These are phyloP conservation scores for Nemania abortiva DNA, from an alignment of 2,329 filamentous ascomycete genomes.

Conservation along the genomic window DNA sequence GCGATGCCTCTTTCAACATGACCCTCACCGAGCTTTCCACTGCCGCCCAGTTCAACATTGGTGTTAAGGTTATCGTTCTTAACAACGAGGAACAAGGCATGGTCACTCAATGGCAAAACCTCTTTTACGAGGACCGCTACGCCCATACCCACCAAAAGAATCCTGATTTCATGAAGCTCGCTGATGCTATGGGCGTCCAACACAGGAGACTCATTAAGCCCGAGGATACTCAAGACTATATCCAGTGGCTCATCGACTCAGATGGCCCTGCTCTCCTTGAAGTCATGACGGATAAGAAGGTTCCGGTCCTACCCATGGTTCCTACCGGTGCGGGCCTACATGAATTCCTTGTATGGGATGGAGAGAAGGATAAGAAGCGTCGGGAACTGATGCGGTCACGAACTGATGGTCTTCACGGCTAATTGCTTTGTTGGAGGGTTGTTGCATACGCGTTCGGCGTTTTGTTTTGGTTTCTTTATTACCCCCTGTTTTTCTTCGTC, in stretches of 20 bases:
- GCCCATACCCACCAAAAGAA: slow-evolving; percentile 94
- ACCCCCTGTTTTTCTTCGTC: slow-evolving; percentile 2
- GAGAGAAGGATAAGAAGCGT: slow-evolving; percentile 67
- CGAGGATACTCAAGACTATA: slow-evolving; percentile 78
- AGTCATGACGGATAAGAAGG: slow-evolving; percentile 89
- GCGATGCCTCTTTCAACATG: slow-evolving; percentile 99
- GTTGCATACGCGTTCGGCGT: slow-evolving; percentile 36
- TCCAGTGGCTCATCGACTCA: slow-evolving; percentile 89
- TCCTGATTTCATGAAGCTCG: slow-evolving; percentile 93
- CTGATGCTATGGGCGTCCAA: slow-evolving; percentile 90
- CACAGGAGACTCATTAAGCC: slow-evolving; percentile 78
- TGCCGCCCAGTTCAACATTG: slow-evolving; percentile 95
- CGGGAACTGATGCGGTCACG: slow-evolving; percentile 75
- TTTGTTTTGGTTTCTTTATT: slow-evolving; percentile 27
- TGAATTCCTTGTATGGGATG: slow-evolving; percentile 91
- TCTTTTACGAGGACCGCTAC: slow-evolving; percentile 95
- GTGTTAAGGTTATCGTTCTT: slow-evolving; percentile 91
- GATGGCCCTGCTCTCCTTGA: slow-evolving; percentile 93
- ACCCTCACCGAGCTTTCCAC: slow-evolving; percentile 95
- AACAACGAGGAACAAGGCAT: slow-evolving; percentile 99
- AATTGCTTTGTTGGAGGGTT: slow-evolving; percentile 20
- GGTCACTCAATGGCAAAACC: slow-evolving; percentile 98
- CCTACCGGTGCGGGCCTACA: slow-evolving; percentile 87
- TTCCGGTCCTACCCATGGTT: slow-evolving; percentile 98
- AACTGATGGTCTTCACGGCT: slow-evolving; percentile 64